Evolutionary conservation across 768 basidiomycete species (phyloP).

Genomic region (Hortiboletus flavorubellus): DNA sequence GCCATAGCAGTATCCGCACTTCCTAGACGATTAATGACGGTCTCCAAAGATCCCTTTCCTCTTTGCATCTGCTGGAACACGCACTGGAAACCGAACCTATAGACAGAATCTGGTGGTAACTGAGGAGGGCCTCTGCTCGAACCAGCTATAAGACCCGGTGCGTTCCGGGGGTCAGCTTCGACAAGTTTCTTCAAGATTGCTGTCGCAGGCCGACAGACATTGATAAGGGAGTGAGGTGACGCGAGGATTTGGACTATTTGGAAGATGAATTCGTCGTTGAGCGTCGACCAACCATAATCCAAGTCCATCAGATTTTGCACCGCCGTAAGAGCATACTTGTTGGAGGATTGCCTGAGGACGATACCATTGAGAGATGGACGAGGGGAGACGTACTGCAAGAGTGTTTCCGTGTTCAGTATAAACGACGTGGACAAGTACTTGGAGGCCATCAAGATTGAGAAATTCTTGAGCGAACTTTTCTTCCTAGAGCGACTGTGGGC

Average conservation of each 20-base stretch:
- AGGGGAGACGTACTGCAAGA: constrained; percentile 58
- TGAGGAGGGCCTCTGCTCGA: constrained; percentile 55
- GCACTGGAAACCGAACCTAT: constrained; percentile 78
- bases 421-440: constrained; percentile 69
- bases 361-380: neutral
- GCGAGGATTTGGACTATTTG: constrained; percentile 77
- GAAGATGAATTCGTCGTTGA: constrained; percentile 70
- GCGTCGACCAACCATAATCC: constrained; percentile 76
- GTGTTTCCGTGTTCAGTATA: constrained; percentile 71
- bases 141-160: constrained; percentile 57
- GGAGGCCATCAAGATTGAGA: constrained; percentile 65
- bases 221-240: constrained; percentile 73
- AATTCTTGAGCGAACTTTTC: constrained; percentile 82
- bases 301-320: constrained; percentile 89
- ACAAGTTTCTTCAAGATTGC: constrained; percentile 87
- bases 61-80: constrained; percentile 82
- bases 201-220: constrained; percentile 89
- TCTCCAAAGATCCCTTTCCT: constrained; percentile 68
- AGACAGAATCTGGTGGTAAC: constrained; percentile 66
- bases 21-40: constrained; percentile 74
- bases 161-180: constrained; percentile 74
- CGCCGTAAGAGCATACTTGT: constrained; percentile 77
- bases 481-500: constrained; percentile 48
- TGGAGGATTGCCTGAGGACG: constrained; percentile 8
- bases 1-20: constrained; percentile 85